Evolutionary conservation across 2,329 filamentous ascomycete genomes (phyloP).

Genomic region (Fusarium ambrosium): DNA sequence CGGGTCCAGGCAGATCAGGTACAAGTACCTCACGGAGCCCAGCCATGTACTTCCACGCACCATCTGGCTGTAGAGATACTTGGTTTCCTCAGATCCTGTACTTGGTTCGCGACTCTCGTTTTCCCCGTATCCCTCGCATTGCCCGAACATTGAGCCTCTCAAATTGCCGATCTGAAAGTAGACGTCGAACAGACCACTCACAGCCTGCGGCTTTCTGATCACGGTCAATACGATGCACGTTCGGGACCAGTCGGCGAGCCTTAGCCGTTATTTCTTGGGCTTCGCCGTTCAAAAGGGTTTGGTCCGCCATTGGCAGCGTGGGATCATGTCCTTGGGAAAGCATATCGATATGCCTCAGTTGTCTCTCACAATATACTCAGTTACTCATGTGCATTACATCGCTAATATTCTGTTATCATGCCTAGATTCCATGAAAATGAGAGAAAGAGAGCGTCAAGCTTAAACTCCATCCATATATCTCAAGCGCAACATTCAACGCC

Average conservation of each 20-base stretch:
- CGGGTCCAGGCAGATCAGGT: conserved; percentile 5
- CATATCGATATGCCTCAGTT: not conserved
- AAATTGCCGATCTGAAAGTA: not conserved
- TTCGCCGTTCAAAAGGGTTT: not conserved
- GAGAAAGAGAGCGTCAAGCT: conserved; percentile 1
- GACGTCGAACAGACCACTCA: not conserved
- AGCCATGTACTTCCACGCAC: not conserved
- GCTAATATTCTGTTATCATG: not conserved
- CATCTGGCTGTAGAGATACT: not conserved
- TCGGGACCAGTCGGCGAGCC: not conserved
- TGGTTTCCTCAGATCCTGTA: not conserved
- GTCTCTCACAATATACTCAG: not conserved
- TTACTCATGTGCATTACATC: not conserved
- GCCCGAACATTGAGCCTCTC: not conserved
- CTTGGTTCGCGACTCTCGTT: conserved; percentile 19
- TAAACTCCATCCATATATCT: conserved; percentile 32
- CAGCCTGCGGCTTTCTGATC: not conserved
- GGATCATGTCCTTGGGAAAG: not conserved
- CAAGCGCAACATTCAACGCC: conserved; percentile 31
- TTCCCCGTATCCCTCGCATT: conserved; percentile 41
- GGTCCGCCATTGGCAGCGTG: not conserved
- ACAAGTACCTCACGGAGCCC: conserved; percentile 7
- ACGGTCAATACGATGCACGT: not conserved
- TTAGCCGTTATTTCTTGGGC: not conserved
- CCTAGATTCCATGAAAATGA: conserved; percentile 15